Evolutionary conservation across 768 basidiomycete species (phyloP).

Genomic region (Termitomyces sp.): DNA sequence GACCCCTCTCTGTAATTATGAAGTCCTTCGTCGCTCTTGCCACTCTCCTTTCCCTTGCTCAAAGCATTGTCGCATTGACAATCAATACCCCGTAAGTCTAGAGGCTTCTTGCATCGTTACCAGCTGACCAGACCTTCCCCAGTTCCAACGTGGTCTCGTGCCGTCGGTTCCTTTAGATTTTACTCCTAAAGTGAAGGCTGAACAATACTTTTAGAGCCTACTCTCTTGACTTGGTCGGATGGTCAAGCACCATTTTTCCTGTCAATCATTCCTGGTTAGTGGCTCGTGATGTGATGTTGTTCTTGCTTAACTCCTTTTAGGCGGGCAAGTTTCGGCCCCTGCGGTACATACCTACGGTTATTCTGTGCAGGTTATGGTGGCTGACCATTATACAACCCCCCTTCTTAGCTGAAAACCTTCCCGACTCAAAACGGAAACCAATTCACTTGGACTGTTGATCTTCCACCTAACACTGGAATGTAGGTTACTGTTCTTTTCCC

Average conservation of each 20-base stretch:
- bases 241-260: conserved; percentile 58
- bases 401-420: conserved; percentile 50
- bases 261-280: conserved; percentile 57
- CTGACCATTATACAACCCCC: background rate
- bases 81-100: conserved; percentile 60
- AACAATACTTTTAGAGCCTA: conserved; percentile 46
- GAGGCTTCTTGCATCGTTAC: background rate
- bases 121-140: background rate
- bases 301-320: conserved; percentile 27
- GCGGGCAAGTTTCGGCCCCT: conserved; percentile 45
- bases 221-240: conserved; percentile 47
- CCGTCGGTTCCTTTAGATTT: conserved; percentile 29
- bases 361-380: background rate
- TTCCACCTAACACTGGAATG: conserved; percentile 42
- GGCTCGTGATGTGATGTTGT: background rate
- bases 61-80: conserved; percentile 39
- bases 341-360: conserved; percentile 35
- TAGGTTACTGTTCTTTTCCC: conserved; percentile 24
- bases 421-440: conserved; percentile 35
- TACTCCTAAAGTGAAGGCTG: background rate
- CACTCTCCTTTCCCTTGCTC: conserved; percentile 33
- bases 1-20: conserved; percentile 24
- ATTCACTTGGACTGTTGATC: conserved; percentile 54
- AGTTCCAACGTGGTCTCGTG: conserved; percentile 45
- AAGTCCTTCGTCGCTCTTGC: conserved; percentile 31